Evolutionary conservation across 805 yeast species (phyloP).

Genomic region (Candida sakaeoensis): DNA sequence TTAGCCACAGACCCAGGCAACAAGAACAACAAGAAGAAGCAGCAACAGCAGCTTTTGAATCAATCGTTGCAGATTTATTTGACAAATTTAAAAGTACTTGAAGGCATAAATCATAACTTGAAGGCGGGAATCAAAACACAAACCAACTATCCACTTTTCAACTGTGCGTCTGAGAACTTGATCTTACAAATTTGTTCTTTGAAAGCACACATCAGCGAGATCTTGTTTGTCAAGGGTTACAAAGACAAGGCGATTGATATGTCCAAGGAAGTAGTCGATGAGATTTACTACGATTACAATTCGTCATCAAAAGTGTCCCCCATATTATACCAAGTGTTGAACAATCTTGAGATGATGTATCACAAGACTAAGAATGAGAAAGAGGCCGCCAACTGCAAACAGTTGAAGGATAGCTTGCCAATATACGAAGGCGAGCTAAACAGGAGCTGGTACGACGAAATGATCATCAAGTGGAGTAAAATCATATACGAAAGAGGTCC

Average conservation of each 20-base stretch:
- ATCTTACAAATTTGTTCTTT: conserved; percentile 26
- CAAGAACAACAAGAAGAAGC: no score
- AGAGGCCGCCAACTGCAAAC: conserved; percentile 25
- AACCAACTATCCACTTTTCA: conserved; percentile 31
- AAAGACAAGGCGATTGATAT: conserved; percentile 37
- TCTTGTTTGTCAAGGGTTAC: conserved; percentile 40
- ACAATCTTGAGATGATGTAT: conserved; percentile 33
- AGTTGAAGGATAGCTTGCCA: conserved; percentile 21
- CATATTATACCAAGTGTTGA: conserved; percentile 27
- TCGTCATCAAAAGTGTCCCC: conserved; percentile 23
- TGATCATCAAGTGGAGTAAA: conserved; percentile 30
- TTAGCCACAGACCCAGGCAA: conserved; percentile 22
- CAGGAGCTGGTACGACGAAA: conserved; percentile 30
- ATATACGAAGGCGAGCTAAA: conserved; percentile 21
- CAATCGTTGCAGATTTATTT: conserved; percentile 35
- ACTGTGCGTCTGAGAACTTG: conserved; percentile 29
- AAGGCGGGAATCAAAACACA: conserved; percentile 19
- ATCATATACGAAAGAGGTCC: conserved; percentile 41
- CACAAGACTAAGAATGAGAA: conserved; percentile 18
- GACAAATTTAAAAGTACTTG: conserved; percentile 27
- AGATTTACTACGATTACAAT: conserved; percentile 27
- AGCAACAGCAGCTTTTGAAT: conserved; percentile 15
- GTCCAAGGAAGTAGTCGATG: conserved; percentile 40
- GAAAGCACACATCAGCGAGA: conserved; percentile 38
- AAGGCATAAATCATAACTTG: conserved; percentile 15